These are phyloP conservation scores for Lentinula boryana DNA, from an alignment of 768 basidiomycete genomes.

Conservation along the genomic window DNA sequence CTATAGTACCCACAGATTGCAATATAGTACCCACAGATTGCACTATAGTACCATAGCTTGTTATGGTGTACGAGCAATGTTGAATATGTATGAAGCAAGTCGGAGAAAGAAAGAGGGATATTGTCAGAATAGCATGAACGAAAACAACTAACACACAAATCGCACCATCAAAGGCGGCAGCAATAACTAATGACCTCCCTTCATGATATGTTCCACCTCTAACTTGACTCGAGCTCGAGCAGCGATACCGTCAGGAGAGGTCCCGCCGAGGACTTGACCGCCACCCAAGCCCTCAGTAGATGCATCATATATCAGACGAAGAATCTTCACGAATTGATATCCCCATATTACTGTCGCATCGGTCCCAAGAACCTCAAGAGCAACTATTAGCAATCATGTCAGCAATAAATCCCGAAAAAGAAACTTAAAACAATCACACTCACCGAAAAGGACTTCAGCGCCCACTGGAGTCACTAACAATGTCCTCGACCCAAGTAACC, in stretches of 20 bases:
- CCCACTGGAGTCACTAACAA: conserved; percentile 56
- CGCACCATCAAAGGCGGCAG: neutral
- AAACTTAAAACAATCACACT: conserved; percentile 17
- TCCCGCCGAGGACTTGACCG: conserved; percentile 50
- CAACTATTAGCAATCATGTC: conserved; percentile 35
- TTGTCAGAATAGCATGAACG: neutral
- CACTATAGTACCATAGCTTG: no score
- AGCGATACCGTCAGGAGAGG: conserved; percentile 53
- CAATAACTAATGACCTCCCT: neutral
- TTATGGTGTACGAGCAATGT: no score
- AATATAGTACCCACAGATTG: no score
- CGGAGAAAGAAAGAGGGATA: no score
- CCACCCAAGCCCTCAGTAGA: conserved; percentile 47
- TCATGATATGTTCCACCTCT: conserved; percentile 61
- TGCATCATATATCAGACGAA: conserved; percentile 60
- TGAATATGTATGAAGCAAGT: no score
- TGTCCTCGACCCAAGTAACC: conserved; percentile 46
- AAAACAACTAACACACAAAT: neutral
- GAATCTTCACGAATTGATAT: conserved; percentile 71
- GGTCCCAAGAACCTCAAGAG: conserved; percentile 62
- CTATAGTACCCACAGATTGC: no score
- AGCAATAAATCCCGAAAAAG: neutral
- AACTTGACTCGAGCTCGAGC: conserved; percentile 59
- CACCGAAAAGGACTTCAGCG: conserved; percentile 65
- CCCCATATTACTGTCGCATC: conserved; percentile 64